Evolutionary conservation across 441 rosid species (phyloP), one percentile per base, ranked within the genome.

Genomic region (Pelargonium myrrhifolium): DNA sequence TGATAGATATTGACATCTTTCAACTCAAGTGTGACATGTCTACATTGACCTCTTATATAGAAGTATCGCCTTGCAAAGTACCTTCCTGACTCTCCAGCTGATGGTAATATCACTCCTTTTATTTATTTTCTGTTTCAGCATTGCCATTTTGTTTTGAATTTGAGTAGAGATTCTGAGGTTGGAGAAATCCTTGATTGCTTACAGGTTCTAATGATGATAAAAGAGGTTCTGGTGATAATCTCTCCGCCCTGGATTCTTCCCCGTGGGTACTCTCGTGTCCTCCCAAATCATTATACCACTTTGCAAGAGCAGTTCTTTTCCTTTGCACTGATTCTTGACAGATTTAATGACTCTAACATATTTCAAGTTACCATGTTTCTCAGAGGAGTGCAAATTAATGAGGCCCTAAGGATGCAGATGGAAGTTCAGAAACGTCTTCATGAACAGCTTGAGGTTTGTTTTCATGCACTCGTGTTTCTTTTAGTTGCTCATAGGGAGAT

Each of bases 61-160:
- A 74, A 74, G 56, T 74, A 74, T 66, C 77, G 77, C 42, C 73
- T 74, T 21, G 73, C 77, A 49, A 74, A 74, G 20, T 74, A 74
- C 45, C 66, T 74, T 10, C 77, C 77, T 2, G 77, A 74, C 26
- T 74, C 70, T 40, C 58, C 77, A 45, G 18, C 53, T 18, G 77
- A 74, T 74, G 77, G 77, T 74, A 74, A 55, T 14, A 17, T 47
- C 28, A 22, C 56, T 49, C 56, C 56, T 17, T 49, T 15, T 49
- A 49, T 49, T 49, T 14, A 49, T 49, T 49, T 49, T n/a, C 18
- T 49, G 56, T 47, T 47, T 47, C 55, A 14, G 55, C 17, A 4
- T 18, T 47, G 55, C 55, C 15, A 47, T 47, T 47, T 47, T 47
- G 55, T 14, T 49, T 49, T 4, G 1, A 49, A 15, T 49, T n/a